Base-by-base conservation (phyloP, 1,139 yeast genomes). In the Saccharomycopsis hybrid region DNA sequence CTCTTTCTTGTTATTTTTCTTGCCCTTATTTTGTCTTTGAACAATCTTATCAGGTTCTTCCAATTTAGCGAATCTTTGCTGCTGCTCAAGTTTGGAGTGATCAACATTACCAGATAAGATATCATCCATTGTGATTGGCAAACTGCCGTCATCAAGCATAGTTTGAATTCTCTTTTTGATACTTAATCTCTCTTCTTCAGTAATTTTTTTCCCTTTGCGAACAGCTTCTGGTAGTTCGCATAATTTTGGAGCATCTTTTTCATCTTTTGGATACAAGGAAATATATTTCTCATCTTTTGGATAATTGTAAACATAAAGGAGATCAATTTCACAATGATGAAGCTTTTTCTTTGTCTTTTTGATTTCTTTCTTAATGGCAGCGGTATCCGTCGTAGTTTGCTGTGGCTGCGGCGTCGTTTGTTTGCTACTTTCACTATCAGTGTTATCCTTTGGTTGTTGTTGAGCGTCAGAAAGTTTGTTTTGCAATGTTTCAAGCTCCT, bases 201-300 rank as follows among this genome's bases (percentile, higher is more conserved):
- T 78, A 51, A 58, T 59, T 11, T 54, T 48, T 8, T 56, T 40
- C 3, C 63, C 65, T 46, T 56, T 59, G 44, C 55, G 57, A 1
- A 48, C 61, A 18, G 55, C 57, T 9, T 43, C 41, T 11, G 43
- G 44, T 13, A 54, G 57, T 48, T 57, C 56, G 3, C 24, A 35
- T 11, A 55, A 56, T 7, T 48, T 57, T 27, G 55, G 53, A 9
- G 56, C 58, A 3, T 47, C 54, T 25, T 60, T 55, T 35, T 62
- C 59, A 8, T 56, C 58, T 38, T 61, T 64, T 50, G 86, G 87
- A 62, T 80, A 92, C 54, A 92, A 68, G 0, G 97, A 80, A 37
- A 88, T 78, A 63, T 92, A 92, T 66, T 88, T 90, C 59, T 80
- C 80, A 47, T 81, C 76, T 61, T 78, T 78, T 35, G 98, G 97